Evolutionary conservation across 805 yeast species (phyloP), one percentile per base, ranked within the genome.

Genomic region (Candida succiphila): DNA sequence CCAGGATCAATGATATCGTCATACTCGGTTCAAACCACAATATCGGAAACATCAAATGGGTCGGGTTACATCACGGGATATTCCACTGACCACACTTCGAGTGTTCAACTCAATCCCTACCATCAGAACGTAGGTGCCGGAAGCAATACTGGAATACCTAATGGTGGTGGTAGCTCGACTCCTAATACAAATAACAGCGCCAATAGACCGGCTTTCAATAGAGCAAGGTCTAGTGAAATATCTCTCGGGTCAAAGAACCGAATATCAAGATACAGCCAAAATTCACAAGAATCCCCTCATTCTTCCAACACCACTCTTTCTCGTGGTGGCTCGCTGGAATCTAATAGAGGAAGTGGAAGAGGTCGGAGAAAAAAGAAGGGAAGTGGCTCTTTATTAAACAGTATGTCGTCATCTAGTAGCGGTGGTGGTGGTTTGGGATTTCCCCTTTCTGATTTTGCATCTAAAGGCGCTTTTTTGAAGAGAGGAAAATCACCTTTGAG

Each of bases 1-100:
- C 78, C 78, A 4, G 59, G 62, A 0, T 74, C 81, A 1, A 61
- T 65, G 26, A 48, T 72, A 1, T 74, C 80, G 0, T 67, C 71
- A 17, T 63, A 64, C 34, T 69, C 76, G 0, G 49, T 62, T 2
- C 56, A 66, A 54, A 68, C 76, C 1, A 62, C 65, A 4, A 54
- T 62, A 26, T 72, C 79, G 0, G 78, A 72, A 35, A 62, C 67
- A 27, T 70, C 78, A 0, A 67, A 70, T 33, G 62, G 60, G 0
- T 57, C 64, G 2, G 62, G 58, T 0, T 54, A 57, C 37, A 46
- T 48, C 20, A 55, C 63, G 1, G 57, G 61, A 4, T 56, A 56
- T 35, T 58, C 63, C 2, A 56, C 63, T 0, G 63, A 58, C 28
- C 47, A 41, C 16, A 25, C 16, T 17, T 18, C 19, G 18, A 8